Conservation (phyloP, 495 filamentous ascomycete genomes). For the Penicillium steckii region DNA sequence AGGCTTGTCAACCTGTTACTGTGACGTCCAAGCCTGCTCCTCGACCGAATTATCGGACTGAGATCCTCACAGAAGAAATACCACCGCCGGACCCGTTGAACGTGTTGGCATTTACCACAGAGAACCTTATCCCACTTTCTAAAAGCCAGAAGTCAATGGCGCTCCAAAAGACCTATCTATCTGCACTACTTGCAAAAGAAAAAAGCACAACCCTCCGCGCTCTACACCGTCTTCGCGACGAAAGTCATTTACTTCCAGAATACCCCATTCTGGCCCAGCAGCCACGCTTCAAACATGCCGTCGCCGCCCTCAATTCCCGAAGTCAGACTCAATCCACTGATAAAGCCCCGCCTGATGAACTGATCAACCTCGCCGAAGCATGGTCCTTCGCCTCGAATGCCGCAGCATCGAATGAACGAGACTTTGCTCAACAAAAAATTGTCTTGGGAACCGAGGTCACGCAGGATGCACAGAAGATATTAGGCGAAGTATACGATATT, state of each 20-base stretch:
- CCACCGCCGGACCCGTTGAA: slow-evolving; percentile 23
- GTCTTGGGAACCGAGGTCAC: slow-evolving; percentile 31
- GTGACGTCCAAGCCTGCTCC: slow-evolving; percentile 21
- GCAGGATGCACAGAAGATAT: slow-evolving; percentile 27
- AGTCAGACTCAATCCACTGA: slow-evolving; percentile 14
- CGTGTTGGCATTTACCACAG: slow-evolving; percentile 54
- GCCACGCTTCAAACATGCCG: slow-evolving; percentile 43
- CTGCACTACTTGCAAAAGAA: slow-evolving; percentile 56
- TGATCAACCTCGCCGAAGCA: slow-evolving; percentile 38
- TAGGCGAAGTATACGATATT: slow-evolving; percentile 33
- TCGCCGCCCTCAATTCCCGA: slow-evolving; percentile 31
- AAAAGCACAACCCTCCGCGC: slow-evolving; percentile 54
- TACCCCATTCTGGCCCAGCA: slow-evolving; percentile 54
- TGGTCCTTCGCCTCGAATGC: slow-evolving; percentile 51
- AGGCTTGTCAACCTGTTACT: slow-evolving; percentile 36
- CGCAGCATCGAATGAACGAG: slow-evolving; percentile 31
- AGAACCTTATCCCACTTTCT: slow-evolving; percentile 55
- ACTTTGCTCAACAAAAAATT: slow-evolving; percentile 39
- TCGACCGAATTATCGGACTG: slow-evolving; percentile 27
- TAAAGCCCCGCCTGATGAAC: slow-evolving; percentile 26
- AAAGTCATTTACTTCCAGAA: slow-evolving; percentile 66
- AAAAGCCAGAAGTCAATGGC: slow-evolving; percentile 61
- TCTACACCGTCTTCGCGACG: slow-evolving; percentile 61
- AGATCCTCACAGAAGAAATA: slow-evolving; percentile 11
- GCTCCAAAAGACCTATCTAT: slow-evolving; percentile 63